Conservation (phyloP, 2,329 filamentous ascomycete genomes). For the Mollisia scopiformis region DNA sequence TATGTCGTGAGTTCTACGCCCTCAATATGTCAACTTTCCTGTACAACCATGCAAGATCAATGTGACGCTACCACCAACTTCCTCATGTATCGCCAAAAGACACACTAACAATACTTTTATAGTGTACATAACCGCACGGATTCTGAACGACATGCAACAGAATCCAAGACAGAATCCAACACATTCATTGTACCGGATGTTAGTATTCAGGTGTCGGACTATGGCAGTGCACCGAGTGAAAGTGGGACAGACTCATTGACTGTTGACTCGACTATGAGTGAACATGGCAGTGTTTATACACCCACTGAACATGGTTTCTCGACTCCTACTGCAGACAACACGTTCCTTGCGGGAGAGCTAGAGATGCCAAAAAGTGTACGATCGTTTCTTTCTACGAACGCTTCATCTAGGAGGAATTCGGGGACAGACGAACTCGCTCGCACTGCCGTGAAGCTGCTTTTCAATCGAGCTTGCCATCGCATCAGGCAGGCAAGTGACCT, state of each 20-base stretch:
- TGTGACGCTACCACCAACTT: no score
- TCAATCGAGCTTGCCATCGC: slow-evolving; percentile 24
- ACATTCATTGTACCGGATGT: not conserved
- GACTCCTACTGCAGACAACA: not conserved
- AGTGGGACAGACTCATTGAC: not conserved
- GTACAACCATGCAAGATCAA: no score
- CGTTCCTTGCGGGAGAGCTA: not conserved
- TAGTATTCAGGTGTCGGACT: not conserved
- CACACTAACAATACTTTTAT: no score
- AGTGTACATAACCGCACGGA: not conserved
- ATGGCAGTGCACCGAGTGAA: not conserved
- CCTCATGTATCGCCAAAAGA: no score
- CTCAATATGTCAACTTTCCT: no score
- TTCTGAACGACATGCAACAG: not conserved
- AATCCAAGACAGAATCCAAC: not conserved
- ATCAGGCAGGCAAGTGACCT: slow-evolving; percentile 25
- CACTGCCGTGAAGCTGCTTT: slow-evolving; percentile 13
- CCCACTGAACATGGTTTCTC: not conserved
- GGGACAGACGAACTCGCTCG: slow-evolving; percentile 7
- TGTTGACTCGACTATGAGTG: no score
- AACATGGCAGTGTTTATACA: not conserved
- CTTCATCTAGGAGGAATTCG: no score
- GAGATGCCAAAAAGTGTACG: no score
- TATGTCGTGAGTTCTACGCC: no score
- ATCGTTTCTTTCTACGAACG: no score